Evolutionary conservation across 2,329 filamentous ascomycete species (phyloP).

Genomic region (Penicillium sp.): DNA sequence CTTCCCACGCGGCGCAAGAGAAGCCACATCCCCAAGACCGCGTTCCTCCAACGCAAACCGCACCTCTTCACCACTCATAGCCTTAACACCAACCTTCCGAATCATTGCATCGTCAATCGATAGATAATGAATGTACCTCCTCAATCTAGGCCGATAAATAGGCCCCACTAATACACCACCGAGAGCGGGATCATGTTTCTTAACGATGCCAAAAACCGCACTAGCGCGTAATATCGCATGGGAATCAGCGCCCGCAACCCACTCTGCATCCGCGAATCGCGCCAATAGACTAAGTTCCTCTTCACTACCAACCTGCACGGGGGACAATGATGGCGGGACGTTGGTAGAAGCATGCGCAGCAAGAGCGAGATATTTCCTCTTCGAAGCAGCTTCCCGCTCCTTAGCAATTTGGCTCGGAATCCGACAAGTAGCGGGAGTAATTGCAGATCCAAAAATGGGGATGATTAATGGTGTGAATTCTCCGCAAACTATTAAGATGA

Average conservation of each 20-base stretch:
- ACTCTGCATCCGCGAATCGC: conserved; percentile 25
- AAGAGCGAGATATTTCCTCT: conserved; percentile 36
- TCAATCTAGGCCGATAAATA: conserved; percentile 60
- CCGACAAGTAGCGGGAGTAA: conserved; percentile 81
- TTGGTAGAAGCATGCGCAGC: not conserved
- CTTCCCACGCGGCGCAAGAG: conserved; percentile 21
- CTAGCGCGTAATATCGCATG: conserved; percentile 38
- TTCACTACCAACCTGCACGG: conserved; percentile 18
- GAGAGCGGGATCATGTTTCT: conserved; percentile 48
- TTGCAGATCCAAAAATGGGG: conserved; percentile 65
- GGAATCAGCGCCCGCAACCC: conserved; percentile 24
- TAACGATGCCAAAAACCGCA: conserved; percentile 39
- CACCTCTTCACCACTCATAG: conserved; percentile 67
- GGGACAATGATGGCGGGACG: no score
- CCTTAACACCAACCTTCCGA: conserved; percentile 60
- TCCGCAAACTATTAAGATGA: conserved; percentile 77
- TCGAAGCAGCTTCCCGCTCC: conserved; percentile 59
- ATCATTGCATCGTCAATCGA: conserved; percentile 73
- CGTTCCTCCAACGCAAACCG: conserved; percentile 72
- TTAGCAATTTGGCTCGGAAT: conserved; percentile 75
- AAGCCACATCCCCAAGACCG: conserved; percentile 51
- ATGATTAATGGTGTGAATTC: conserved; percentile 86
- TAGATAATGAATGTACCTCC: conserved; percentile 64
- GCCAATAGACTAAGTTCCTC: conserved; percentile 38
- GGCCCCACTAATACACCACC: conserved; percentile 30